Conservation (phyloP, 2,329 filamentous ascomycete species). For the Aureobasidium sp. region DNA sequence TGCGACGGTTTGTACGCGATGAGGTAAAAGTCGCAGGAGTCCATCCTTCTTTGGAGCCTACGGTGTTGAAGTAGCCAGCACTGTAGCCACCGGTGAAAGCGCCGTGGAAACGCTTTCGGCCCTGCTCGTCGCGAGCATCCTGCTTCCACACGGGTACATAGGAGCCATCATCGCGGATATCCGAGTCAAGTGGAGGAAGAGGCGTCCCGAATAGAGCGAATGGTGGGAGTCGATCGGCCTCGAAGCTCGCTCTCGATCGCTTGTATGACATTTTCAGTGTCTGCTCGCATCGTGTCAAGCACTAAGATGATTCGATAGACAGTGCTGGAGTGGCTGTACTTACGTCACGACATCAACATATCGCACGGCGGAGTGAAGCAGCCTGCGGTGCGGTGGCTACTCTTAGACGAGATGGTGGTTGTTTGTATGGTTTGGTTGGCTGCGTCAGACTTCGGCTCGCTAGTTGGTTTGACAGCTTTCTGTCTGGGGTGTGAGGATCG, state of each 20-base stretch:
- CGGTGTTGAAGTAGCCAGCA: slow-evolving; percentile 97
- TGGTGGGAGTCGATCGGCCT: slow-evolving; percentile 63
- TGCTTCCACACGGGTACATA: slow-evolving; percentile 98
- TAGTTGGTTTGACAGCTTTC: too few relatives aligned
- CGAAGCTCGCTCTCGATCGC: slow-evolving; percentile 70
- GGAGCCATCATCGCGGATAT: slow-evolving; percentile 78
- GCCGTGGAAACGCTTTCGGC: slow-evolving; percentile 83
- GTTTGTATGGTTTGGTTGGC: too few relatives aligned
- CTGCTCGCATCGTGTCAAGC: slow-evolving; percentile 19
- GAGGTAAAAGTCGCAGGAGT: slow-evolving; percentile 87
- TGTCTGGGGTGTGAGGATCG: too few relatives aligned
- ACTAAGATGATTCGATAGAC: slow-evolving; percentile 17
- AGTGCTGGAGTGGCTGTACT: neutral
- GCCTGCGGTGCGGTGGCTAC: too few relatives aligned
- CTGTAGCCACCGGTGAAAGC: slow-evolving; percentile 96
- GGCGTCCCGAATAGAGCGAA: slow-evolving; percentile 79
- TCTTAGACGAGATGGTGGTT: too few relatives aligned
- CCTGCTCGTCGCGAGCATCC: slow-evolving; percentile 88
- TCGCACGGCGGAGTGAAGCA: too few relatives aligned
- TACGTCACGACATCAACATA: neutral
- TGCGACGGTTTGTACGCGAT: slow-evolving; percentile 70
- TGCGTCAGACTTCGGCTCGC: too few relatives aligned
- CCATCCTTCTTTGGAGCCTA: slow-evolving; percentile 98
- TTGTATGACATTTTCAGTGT: slow-evolving; percentile 61
- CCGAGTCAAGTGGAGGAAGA: slow-evolving; percentile 67